phyloP scores from a whole-genome alignment of 2,329 filamentous ascomycete genomes.

The Piedraia hortae region DNA sequence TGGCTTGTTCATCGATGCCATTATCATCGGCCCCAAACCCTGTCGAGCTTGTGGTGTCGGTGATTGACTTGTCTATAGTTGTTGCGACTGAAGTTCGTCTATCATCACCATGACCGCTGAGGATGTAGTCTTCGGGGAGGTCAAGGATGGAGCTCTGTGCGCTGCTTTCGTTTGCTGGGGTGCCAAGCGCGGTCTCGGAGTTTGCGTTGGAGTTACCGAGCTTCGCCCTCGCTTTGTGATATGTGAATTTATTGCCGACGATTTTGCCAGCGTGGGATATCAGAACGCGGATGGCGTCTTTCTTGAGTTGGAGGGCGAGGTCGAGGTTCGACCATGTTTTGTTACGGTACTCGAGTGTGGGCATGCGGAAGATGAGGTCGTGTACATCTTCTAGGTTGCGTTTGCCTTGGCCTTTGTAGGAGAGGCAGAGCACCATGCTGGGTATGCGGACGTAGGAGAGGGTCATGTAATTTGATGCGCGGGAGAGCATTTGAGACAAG shows the following conservation, averaged over 20 bases:
- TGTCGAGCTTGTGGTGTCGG: not conserved
- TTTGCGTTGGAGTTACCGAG: constrained; percentile 68
- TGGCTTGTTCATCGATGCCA: constrained; percentile 2
- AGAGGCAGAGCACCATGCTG: constrained; percentile 80
- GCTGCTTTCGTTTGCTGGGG: constrained; percentile 3
- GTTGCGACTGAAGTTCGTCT: constrained; percentile 7
- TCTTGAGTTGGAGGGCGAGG: constrained; percentile 73
- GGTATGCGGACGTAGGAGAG: constrained; percentile 86
- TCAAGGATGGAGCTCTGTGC: constrained; percentile 8
- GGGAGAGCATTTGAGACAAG: constrained; percentile 81
- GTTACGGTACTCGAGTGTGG: constrained; percentile 83
- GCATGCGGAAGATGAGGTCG: constrained; percentile 88
- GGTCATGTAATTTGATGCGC: constrained; percentile 93
- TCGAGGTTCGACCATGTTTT: constrained; percentile 98
- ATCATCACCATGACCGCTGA: constrained; percentile 3
- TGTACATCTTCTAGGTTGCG: constrained; percentile 93
- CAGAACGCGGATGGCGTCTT: constrained; percentile 74
- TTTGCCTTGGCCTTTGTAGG: constrained; percentile 86
- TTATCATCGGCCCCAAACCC: too few species aligned
- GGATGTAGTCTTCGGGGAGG: too few species aligned
- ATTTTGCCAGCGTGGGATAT: constrained; percentile 92
- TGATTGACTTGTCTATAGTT: constrained; percentile 2
- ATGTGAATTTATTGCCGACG: constrained; percentile 87
- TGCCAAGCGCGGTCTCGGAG: constrained; percentile 25
- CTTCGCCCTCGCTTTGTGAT: constrained; percentile 55